phyloP scores from a whole-genome alignment of 192 early-diverging fungal genomes.

The Martensiomyces pterosporus region DNA sequence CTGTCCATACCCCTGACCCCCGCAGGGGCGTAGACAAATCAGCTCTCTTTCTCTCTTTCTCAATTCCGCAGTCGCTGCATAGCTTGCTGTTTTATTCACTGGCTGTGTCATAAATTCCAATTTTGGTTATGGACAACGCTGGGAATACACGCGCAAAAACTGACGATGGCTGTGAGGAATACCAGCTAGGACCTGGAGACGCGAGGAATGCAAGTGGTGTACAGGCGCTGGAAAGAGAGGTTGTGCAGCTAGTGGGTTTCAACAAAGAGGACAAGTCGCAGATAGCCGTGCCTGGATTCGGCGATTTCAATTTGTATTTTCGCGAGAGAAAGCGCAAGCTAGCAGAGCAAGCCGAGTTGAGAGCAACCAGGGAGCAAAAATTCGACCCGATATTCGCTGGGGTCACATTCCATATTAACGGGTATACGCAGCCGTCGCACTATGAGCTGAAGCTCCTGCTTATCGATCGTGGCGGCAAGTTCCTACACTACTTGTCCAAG shows the following conservation, averaged over 20 bases:
- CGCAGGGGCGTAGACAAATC: too few relatives aligned
- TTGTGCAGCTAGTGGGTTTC: not conserved
- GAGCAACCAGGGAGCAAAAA: slow-evolving; percentile 2
- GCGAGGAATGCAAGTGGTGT: slow-evolving; percentile 1
- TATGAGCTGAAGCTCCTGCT: slow-evolving; percentile 51
- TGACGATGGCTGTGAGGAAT: slow-evolving; percentile 1
- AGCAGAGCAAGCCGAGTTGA: slow-evolving; percentile 34
- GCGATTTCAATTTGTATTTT: slow-evolving; percentile 32
- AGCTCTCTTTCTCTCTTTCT: too few relatives aligned
- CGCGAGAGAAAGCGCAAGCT: slow-evolving; percentile 38
- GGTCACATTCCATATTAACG: slow-evolving; percentile 59
- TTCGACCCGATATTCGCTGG: slow-evolving; percentile 30
- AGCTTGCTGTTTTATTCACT: not conserved
- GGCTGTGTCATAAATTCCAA: too few relatives aligned
- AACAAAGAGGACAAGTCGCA: not conserved
- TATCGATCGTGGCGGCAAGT: slow-evolving; percentile 54
- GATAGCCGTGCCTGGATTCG: slow-evolving; percentile 16
- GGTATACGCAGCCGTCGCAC: slow-evolving; percentile 63
- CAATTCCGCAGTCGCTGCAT: too few relatives aligned
- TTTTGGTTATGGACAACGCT: too few relatives aligned
- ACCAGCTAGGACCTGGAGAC: slow-evolving; percentile 6
- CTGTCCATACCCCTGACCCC: too few relatives aligned
- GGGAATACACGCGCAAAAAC: too few relatives aligned
- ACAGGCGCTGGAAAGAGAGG: slow-evolving; percentile 7
- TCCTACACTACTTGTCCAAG: slow-evolving; percentile 55